Base-by-base conservation (phyloP, 2,329 filamentous ascomycete species). In the Pseudogymnoascus sp. region DNA sequence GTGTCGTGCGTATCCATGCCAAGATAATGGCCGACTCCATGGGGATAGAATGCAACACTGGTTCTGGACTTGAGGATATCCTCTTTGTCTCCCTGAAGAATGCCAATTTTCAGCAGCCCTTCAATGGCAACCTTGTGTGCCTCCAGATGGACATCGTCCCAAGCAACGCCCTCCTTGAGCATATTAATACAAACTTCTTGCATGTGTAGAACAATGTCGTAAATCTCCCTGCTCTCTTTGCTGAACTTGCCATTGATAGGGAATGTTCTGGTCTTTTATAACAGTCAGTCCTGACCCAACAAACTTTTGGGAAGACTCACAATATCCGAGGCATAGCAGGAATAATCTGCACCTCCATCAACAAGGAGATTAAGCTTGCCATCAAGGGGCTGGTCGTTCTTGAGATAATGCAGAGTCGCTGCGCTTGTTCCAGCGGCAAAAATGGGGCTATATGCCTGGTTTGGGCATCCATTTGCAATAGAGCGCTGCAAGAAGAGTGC, bases 1-100 rank as follows among this genome's bases (percentile, higher is more conserved):
- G 86, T 89, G 71, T 97, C 92, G 74, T 97, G 92, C 1, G 92
- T 95, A 73, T 97, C 92, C 82, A 97, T 88, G 66, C 92, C 92
- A 8, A 97, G 79, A 73, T 96, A 93, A 75, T 97, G 92, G 0
- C 92, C 92, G 0, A 97, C 78, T 0, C 92, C 92, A 73, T 97
- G 92, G 1, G 92, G 92, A 72, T 96, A 90, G 78, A 97, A 97
- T 1, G 92, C 92, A 23, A 89, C 86, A 70, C 89, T 93, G n/a
- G 91, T 90, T 63, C 92, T 82, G 47, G 84, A 85, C 68, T 85
- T 82, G 65, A 95, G 83, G 23, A 97, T 89, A 69, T 91, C 91
- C 16, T 87, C 82, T 63, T 82, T 82, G 65, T 84, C 79, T 8
- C 84, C 82, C 72, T 83, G 83, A 40, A 97, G 76, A 56, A 97